phyloP scores from a whole-genome alignment of 2,329 filamentous ascomycete genomes.

The Orbilia quercus region DNA sequence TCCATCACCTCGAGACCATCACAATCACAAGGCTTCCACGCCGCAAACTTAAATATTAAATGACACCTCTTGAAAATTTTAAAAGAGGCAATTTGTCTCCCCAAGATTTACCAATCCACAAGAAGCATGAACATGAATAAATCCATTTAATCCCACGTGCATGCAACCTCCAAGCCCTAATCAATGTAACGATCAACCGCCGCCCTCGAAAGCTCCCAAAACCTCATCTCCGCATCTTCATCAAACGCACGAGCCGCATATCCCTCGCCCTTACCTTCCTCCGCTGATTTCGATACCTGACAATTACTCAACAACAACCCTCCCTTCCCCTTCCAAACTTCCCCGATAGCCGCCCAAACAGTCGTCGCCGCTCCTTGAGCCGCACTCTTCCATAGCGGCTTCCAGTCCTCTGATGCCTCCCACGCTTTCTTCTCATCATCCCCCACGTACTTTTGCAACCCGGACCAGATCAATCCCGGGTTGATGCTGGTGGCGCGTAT shows the following conservation, averaged over 20 bases:
- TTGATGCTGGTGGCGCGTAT: constrained; percentile 66
- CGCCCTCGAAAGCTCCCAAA: constrained; percentile 9
- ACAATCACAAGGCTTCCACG: too few species aligned
- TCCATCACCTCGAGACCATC: too few species aligned
- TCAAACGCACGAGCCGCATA: constrained; percentile 61
- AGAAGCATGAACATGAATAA: too few species aligned
- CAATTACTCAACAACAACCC: constrained; percentile 65
- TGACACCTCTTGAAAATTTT: too few species aligned
- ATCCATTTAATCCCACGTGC: neutral
- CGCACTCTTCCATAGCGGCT: constrained; percentile 61
- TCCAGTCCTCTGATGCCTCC: constrained; percentile 53
- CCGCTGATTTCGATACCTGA: constrained; percentile 61
- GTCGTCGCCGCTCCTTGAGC: constrained; percentile 67
- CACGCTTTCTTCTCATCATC: constrained; percentile 56
- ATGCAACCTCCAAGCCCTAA: constrained; percentile 2
- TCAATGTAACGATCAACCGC: constrained; percentile 12
- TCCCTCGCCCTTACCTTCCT: constrained; percentile 59
- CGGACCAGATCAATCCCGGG: constrained; percentile 65
- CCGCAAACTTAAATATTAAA: too few species aligned
- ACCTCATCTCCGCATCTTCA: constrained; percentile 5
- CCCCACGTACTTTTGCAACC: constrained; percentile 60
- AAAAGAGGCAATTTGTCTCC: too few species aligned
- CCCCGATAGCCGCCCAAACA: constrained; percentile 65
- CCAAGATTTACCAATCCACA: too few species aligned
- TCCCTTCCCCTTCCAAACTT: constrained; percentile 65